Evolutionary conservation across 805 yeast species (phyloP).

Genomic region (Candida mattraensis): DNA sequence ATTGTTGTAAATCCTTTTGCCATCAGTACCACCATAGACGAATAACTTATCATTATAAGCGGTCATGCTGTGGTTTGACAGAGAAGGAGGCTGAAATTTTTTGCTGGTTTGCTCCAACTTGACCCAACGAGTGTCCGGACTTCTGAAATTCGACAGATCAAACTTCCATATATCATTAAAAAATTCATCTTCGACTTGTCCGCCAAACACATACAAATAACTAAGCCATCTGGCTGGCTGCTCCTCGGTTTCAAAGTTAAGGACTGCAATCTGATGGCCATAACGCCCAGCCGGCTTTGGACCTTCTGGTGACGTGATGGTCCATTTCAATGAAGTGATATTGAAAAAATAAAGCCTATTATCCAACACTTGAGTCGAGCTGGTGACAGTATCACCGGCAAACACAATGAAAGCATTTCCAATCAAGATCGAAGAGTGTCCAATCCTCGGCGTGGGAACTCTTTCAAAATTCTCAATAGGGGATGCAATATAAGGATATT

Average conservation of each 20-base stretch:
- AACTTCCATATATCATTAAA: conserved; percentile 84
- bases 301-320: conserved; percentile 72
- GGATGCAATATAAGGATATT: conserved; percentile 40
- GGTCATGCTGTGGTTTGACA: conserved; percentile 89
- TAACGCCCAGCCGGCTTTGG: conserved; percentile 87
- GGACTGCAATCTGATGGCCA: conserved; percentile 86
- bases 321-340: conserved; percentile 75
- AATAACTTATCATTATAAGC: conserved; percentile 76
- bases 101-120: conserved; percentile 49
- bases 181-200: conserved; percentile 79
- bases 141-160: conserved; percentile 82
- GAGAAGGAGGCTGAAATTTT: conserved; percentile 61
- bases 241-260: conserved; percentile 53
- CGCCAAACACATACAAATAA: conserved; percentile 84
- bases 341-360: conserved; percentile 87
- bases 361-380: conserved; percentile 74
- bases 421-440: conserved; percentile 87
- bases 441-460: conserved; percentile 94
- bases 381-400: conserved; percentile 95
- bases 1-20: conserved; percentile 67
- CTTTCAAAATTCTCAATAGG: conserved; percentile 72
- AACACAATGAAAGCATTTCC: conserved; percentile 94
- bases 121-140: conserved; percentile 85
- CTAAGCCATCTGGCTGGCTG: conserved; percentile 40
- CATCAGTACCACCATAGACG: conserved; percentile 87